Base-by-base conservation (phyloP, 1,139 yeast genomes). In the Suhomyces yuchorum region DNA sequence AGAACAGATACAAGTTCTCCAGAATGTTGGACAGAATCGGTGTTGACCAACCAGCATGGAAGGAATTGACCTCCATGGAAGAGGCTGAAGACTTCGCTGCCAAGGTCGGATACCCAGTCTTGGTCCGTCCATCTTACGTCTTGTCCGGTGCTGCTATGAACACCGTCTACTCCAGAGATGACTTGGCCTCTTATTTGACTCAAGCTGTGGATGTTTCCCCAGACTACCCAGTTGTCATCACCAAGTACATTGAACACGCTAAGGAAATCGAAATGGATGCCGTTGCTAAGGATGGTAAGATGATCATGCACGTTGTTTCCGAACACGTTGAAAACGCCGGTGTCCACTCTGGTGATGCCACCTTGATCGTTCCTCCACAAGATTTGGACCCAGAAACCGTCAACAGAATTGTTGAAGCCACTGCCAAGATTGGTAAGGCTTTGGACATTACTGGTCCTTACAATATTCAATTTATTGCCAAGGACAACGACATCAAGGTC, bases 281-380 rank as follows among this genome's bases (percentile, higher is more conserved):
- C 45, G 99, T 93, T 61, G 98, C 99, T 45, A 83, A 82, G 66
- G 90, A 93, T 63, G 99, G 99, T 72, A 83, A 91, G 69, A 78
- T 93, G 76, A 82, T 93, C 57, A 90, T 93, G 93, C 99, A 93
- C 67, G 98, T 91, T 67, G 97, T 93, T 52, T 91, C 97, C 50
- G 99, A 95, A 73, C 99, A 93, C 68, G 98, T 93, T 62, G 99
- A 93, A 73, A 93, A 93, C 66, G 99, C 99, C 24, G 99, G 99
- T 82, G 97, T 93, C 48, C 99, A 93, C 73, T 93, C 99, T 51
- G 99, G 99, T 79, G 99, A 93, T 72, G 99, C 99, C 53, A 93
- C 99, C 43, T 78, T 93, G 65, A 87, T 93, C 69, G 96, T 93
- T 52, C 99, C 99, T 51, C 97, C 98, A 41, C 98, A 92, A 74